Base-by-base conservation (phyloP, 2,329 filamentous ascomycete species). In the Lachnum nothofagi region DNA sequence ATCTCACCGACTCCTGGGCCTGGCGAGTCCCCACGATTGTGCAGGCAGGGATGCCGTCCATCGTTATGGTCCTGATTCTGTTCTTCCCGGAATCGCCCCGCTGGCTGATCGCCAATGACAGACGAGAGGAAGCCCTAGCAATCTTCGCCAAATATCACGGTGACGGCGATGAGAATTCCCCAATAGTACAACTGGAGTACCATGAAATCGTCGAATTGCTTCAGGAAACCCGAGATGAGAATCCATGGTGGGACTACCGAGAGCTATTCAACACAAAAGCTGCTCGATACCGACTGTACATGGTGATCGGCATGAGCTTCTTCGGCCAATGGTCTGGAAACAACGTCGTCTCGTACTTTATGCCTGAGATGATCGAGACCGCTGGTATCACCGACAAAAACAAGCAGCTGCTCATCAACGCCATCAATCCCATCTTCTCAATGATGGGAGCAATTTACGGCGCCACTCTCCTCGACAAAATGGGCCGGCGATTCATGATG, bases 51-150 rank as follows among this genome's bases (percentile, higher is more conserved):
- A 63, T 74, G 45, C 72, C 71, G 38, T 64, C 70, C 3, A 63
- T 64, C 1, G 56, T 79, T 22, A 73, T 80, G 37, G 66, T 73
- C 7, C 20, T 72, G 10, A 69, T 70, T 19, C 69, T 74, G 3
- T 79, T 81, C 54, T 67, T 83, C 1, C 81, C 82, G 0, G 81
- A 85, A 58, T 81, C 77, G 2, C 82, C 82, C 2, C 67, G 81
- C 48, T 84, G 79, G 79, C 68, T 83, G 19, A 78, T 80, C 48
- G 73, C 74, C 48, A 74, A 79, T 48, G 72, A 75, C 53, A 73
- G 75, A 34, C 66, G 71, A 10, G 74, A 79, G 5, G 68, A 79
- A 45, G 76, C 79, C 0, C 67, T 75, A 14, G 67, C 69, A 2
- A 74, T 76, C 12, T 70, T 85, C 37, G 72, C 71, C 6, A 76